These are phyloP conservation scores for Beauveria rudraprayagi DNA, from an alignment of 2,329 filamentous ascomycete species.

Conservation along the genomic window DNA sequence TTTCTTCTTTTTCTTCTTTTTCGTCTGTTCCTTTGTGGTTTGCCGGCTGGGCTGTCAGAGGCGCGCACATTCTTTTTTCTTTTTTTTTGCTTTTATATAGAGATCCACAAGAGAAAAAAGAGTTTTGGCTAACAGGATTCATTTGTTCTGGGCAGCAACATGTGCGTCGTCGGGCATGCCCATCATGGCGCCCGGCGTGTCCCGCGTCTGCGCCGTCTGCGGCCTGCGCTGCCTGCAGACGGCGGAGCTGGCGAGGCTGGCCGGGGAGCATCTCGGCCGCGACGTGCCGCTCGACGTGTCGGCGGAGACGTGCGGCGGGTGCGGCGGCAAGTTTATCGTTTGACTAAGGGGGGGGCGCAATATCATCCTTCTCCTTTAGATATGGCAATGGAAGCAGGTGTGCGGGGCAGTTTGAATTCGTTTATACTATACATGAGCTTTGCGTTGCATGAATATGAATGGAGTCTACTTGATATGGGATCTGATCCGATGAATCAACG, in stretches of 20 bases:
- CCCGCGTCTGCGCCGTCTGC: conserved; percentile 47
- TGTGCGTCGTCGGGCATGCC: conserved; percentile 47
- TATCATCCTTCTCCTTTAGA: background rate
- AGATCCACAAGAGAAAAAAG: too few relatives aligned
- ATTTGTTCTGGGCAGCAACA: conserved; percentile 25
- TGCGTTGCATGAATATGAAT: too few relatives aligned
- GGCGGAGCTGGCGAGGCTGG: conserved; percentile 31
- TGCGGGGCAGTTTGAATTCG: background rate
- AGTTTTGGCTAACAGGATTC: background rate
- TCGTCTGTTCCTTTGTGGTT: background rate
- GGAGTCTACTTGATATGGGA: too few relatives aligned
- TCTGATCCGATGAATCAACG: too few relatives aligned
- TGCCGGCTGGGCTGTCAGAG: too few relatives aligned
- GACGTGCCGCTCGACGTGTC: conserved; percentile 23
- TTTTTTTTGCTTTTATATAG: too few relatives aligned
- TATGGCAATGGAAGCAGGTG: background rate
- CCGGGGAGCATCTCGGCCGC: conserved; percentile 21
- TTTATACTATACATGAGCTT: background rate
- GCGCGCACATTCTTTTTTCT: too few relatives aligned
- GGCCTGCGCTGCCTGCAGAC: conserved; percentile 41
- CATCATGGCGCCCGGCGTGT: conserved; percentile 45
- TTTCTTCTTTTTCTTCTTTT: background rate
- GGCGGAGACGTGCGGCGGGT: conserved; percentile 30
- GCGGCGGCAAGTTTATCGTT: conserved; percentile 35
- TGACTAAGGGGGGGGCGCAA: conserved; percentile 13